Evolutionary conservation across 768 basidiomycete genomes (phyloP).

Genomic region (Cyclocybe aegerita): DNA sequence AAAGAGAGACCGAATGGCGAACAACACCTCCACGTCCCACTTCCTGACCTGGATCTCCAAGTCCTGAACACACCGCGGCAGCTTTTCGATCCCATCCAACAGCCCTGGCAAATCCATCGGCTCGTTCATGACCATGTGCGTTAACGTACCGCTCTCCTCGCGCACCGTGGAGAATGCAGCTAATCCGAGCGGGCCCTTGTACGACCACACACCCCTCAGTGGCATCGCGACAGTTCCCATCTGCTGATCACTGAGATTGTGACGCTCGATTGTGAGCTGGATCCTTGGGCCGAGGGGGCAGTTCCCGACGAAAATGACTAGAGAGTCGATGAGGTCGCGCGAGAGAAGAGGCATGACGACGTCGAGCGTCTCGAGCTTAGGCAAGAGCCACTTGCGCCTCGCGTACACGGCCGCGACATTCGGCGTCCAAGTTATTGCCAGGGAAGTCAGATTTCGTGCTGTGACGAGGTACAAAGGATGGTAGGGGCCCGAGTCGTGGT

Average conservation of each 20-base stretch:
- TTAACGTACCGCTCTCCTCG: conserved; percentile 5
- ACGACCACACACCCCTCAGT: conserved; percentile 22
- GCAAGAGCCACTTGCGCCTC: conserved; percentile 9
- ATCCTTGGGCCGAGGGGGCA: conserved; percentile 17
- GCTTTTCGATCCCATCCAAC: conserved; percentile 20
- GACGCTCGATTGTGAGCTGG: conserved; percentile 19
- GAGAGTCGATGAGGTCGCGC: conserved; percentile 26
- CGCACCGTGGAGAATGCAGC: conserved; percentile 12
- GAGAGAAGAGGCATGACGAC: conserved; percentile 24
- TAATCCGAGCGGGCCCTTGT: conserved; percentile 25
- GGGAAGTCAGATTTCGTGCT: conserved; percentile 7
- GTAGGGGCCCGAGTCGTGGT: conserved; percentile 5
- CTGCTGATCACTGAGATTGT: conserved; percentile 26
- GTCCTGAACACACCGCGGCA: conserved; percentile 16
- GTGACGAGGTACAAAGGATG: conserved; percentile 19
- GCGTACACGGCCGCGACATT: conserved; percentile 11
- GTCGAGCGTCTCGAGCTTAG: conserved; percentile 14
- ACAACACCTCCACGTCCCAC: conserved; percentile 31
- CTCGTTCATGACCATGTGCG: conserved; percentile 21
- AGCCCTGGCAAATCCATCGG: conserved; percentile 16
- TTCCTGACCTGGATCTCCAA: conserved; percentile 23
- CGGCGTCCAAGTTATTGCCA: conserved; percentile 17
- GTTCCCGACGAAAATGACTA: conserved; percentile 19
- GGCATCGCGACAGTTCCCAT: conserved; percentile 19
- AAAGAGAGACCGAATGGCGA: conserved; percentile 26